phyloP scores from a whole-genome alignment of 1,284 basidiomycete genomes.

The Cutaneotrichosporon dermatis region DNA sequence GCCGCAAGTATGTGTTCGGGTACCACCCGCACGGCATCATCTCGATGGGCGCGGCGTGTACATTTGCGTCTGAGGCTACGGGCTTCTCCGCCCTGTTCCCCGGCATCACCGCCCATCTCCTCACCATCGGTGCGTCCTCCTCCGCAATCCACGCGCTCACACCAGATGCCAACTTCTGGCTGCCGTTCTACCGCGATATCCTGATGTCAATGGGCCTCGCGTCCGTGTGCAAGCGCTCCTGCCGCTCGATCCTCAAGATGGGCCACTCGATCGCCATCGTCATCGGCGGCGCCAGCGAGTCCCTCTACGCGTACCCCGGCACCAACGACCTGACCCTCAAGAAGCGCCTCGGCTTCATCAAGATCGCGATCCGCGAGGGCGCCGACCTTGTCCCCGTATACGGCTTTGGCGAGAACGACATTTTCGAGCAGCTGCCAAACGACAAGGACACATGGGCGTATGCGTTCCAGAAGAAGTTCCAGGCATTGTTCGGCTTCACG shows the following conservation, averaged over 20 bases:
- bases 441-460: slow-evolving; percentile 84
- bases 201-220: slow-evolving; percentile 82
- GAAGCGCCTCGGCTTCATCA: slow-evolving; percentile 86
- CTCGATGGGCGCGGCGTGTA: slow-evolving; percentile 82
- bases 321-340: slow-evolving; percentile 82
- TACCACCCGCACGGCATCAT: slow-evolving; percentile 97
- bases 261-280: slow-evolving; percentile 86
- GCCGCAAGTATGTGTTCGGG: slow-evolving; percentile 93
- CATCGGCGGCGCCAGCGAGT: slow-evolving; percentile 93
- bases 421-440: slow-evolving; percentile 90
- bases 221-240: slow-evolving; percentile 87
- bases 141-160: background rate
- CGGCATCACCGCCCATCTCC: slow-evolving; percentile 83
- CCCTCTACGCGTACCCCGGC: slow-evolving; percentile 88
- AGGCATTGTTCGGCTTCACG: slow-evolving; percentile 89
- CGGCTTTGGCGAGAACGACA: slow-evolving; percentile 97
- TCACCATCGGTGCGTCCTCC: slow-evolving; percentile 62
- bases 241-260: slow-evolving; percentile 75
- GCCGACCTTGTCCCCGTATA: slow-evolving; percentile 92
- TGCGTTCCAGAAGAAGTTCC: slow-evolving; percentile 81
- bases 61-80: slow-evolving; percentile 90
- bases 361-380: slow-evolving; percentile 89
- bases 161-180: slow-evolving; percentile 73
- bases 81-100: slow-evolving; percentile 87
- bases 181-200: slow-evolving; percentile 91